Percentiles rank a stretch among this genome's conserved stretches.
These are phyloP conservation scores for Rosa hybrid DNA, from an alignment of 331 rosid species.

Conservation along the genomic window DNA sequence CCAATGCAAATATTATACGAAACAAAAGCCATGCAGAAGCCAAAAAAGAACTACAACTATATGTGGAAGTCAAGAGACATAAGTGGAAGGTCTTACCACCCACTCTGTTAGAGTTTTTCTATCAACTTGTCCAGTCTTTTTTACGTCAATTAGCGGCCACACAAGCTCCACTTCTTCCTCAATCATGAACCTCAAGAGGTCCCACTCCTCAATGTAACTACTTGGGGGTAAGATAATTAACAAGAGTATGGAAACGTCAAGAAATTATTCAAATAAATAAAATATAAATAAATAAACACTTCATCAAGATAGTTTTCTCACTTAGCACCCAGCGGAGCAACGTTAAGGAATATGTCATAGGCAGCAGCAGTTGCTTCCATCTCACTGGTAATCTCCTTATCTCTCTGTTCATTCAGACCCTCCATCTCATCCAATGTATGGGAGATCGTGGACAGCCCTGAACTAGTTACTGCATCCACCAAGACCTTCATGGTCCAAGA, in stretches of 20 bases:
- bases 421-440: constrained; percentile 56
- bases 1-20: background rate
- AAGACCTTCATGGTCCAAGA: constrained; percentile 95
- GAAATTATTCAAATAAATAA: background rate
- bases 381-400: constrained; percentile 79
- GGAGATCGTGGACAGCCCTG: constrained; percentile 84
- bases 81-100: constrained; percentile 63
- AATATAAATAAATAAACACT: background rate
- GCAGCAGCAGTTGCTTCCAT: constrained; percentile 93
- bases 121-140: constrained; percentile 56
- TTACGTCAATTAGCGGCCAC: constrained; percentile 54
- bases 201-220: constrained; percentile 74
- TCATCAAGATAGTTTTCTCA: constrained; percentile 40
- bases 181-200: constrained; percentile 79
- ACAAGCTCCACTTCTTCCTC: constrained; percentile 80
- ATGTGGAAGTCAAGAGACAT: background rate
- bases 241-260: background rate
- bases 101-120: constrained; percentile 66
- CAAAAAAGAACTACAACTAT: constrained; percentile 6
- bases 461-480: constrained; percentile 74
- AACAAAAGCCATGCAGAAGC: background rate
- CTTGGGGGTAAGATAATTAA: constrained; percentile 17
- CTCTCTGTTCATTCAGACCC: constrained; percentile 47
- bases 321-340: constrained; percentile 62
- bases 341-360: constrained; percentile 63